Evolutionary conservation across 1,284 basidiomycete genomes (phyloP), one percentile per base, ranked within the genome.

Genomic region (Agaricales sp.): DNA sequence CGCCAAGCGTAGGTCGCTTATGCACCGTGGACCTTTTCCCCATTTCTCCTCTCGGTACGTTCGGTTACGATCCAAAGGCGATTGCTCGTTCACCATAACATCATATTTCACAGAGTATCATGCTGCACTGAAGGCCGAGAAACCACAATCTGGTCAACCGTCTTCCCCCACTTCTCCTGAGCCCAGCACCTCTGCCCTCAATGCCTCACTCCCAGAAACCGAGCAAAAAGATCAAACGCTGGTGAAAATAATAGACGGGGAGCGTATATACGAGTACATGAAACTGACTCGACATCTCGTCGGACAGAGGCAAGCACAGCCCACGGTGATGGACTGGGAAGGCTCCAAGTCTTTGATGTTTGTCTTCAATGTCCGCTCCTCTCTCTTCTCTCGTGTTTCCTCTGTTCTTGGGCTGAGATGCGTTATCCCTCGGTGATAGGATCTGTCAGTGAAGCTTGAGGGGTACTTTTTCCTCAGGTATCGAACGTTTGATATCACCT

Each of bases 1-100:
- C 74, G 43, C 65, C 69, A 48, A 66, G 64, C 3, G 67, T 77
- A 23, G 78, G 78, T 11, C 65, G 82, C n/a, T 60, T 83, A 2
- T 82, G 80, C 58, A 78, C 76, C 3, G 76, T 80, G 39, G 80
- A 83, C 62, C 67, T 83, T 19, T 82, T 80, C 53, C 73, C 75
- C 2, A 70, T 78, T 4, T 68, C 69, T 20, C 58, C 58, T 2
- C 45, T 58, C 24, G 57, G 58, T 23, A 39, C 55, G 3, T 54
- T 38, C 18, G 39, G 18, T 3, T 16, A 25, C 30, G 30, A 8
- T 35, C 30, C 8, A n/a, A 35, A 6, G 41, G 24, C 4, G 14
- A 44, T n/a, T n/a, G n/a, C n/a, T n/a, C n/a, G n/a, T n/a, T n/a
- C n/a, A n/a, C n/a, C n/a, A n/a, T n/a, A n/a, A n/a, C n/a, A n/a